Evolutionary conservation across 805 yeast species (phyloP), one percentile per base, ranked within the genome.

Genomic region (Barnettozyma californica): DNA sequence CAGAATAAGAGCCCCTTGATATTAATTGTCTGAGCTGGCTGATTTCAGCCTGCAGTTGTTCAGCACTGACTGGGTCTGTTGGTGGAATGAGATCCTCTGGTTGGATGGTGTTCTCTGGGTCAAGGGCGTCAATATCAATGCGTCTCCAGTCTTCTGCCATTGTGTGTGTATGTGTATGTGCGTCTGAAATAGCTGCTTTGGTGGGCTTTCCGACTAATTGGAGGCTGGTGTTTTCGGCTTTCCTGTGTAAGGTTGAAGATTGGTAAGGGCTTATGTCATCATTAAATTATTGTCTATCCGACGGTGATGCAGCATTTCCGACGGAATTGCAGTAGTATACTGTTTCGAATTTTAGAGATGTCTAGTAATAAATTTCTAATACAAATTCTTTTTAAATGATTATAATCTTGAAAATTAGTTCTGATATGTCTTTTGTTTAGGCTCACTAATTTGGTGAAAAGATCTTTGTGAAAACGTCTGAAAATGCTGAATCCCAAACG

Each of bases 101-200:
- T 29, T 83, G 74, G 53, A 87, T 67, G 16, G 70, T 71, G 57
- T 77, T 78, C 42, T 91, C 96, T 4, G 95, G 87, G 62, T 91
- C 97, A 55, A 81, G 82, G 16, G 89, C 87, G 67, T 94, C 98
- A 46, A 94, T 83, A 66, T 94, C 96, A 58, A 92, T 88, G 76
- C 94, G 82, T 78, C 99, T 85, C 95, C 95, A 87, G 63, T 84
- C 90, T 52, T 78, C 83, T 80, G 80, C 78, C 43, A 35, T 50
- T 35, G 40, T 16, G 25, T 44, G 16, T 14, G 27, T 38, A 10
- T 34, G 13, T n/a, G 20, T 33, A 14, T 7, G 36, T 25, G 9
- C 14, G 16, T 29, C 11, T 13, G n/a, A n/a, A n/a, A n/a, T n/a
- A n/a, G n/a, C 11, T 29, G 33, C 14, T 29, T 8, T 4, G 33